Base-by-base conservation (phyloP, 2,329 filamentous ascomycete genomes). In the Pestalotiopsis sp. region DNA sequence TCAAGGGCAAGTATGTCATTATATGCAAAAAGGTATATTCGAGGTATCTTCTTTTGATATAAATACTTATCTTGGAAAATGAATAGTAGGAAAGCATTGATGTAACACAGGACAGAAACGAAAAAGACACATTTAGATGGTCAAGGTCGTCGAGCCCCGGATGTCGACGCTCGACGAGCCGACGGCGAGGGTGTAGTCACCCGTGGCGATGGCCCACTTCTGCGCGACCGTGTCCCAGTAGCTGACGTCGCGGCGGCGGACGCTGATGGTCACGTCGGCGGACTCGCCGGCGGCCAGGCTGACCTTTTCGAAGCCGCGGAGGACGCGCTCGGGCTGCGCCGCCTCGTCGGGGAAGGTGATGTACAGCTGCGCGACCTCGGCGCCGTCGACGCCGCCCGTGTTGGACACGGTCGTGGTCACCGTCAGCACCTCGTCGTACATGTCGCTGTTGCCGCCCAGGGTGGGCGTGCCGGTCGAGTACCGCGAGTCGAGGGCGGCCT, bases 311-410 rank as follows among this genome's bases (percentile, higher is more conserved):
- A 92, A 92, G 4, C 90, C 89, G 20, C 90, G 82, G 4, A 92
- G 82, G 75, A 90, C 88, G 69, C 80, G 79, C 59, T 84, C 84
- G 2, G 81, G 78, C 2, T 78, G 71, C 4, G 78, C 79, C 25
- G 80, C 79, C 11, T 79, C 75, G 39, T 79, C 73, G 4, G 85
- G 83, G 62, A 84, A 79, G 7, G 80, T 78, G 23, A 87, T 74
- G 73, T 86, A 87, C 4, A 93, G 79, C 83, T 94, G 92, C 0
- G 88, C 83, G 0, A 93, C 88, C 70, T 92, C 89, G 70, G 91
- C 90, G 23, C 91, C 91, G 2, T 80, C 77, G 0, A 89, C 81
- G 0, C 73, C 76, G 41, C 92, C 92, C 1, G 84, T 88, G 82
- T 95, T 95, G 68, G 84, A 86, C 49, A 95, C 82, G 1, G 83